Evolutionary conservation across 345 rosid species (phyloP), one percentile per base, ranked within the genome.

Genomic region (Salix purpurea): DNA sequence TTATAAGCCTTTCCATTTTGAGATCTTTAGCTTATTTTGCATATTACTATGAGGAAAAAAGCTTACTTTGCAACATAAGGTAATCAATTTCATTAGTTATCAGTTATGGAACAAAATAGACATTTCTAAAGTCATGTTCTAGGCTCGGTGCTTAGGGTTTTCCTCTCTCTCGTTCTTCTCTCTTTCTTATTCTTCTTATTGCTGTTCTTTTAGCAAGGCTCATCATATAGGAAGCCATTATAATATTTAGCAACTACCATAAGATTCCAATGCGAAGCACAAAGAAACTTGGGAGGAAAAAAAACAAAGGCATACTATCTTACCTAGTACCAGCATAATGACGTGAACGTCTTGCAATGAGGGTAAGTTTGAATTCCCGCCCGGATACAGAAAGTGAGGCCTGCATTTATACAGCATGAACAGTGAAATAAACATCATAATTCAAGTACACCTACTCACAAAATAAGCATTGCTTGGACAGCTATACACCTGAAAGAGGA

Each of bases 321-420:
- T 86, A 96, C 99, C 99, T 91, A 78, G 94, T 93, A 72, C 99
- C 99, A 81, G 99, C 99, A 83, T 85, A 93, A 87, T 93, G 95
- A 36, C 99, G 94, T 66, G 99, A 96, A 48, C 99, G 97, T 82
- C 98, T 93, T n/a, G 98, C 96, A 79, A 96, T 92, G 58, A 96
- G 90, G 62, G 98, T 91, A 71, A 96, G 87, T 74, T 83, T 91
- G 79, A 93, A 86, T 77, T 88, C 89, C 71, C 95, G 87, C 79
- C 97, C 99, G 76, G 91, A 88, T 66, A 86, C 87, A 80, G 91
- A 87, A 73, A 92, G 88, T 15, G 90, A 79, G 74, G 84, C 91
- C 99, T 96, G 39, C 77, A 85, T 71, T 82, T 86, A 86, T 32
- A 80, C 6, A 42, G 76, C 69, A 72, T 64, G 37, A 74, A 79